Evolutionary conservation across 257 asterid species (phyloP).

Genomic region (Lycium ferocissimum): DNA sequence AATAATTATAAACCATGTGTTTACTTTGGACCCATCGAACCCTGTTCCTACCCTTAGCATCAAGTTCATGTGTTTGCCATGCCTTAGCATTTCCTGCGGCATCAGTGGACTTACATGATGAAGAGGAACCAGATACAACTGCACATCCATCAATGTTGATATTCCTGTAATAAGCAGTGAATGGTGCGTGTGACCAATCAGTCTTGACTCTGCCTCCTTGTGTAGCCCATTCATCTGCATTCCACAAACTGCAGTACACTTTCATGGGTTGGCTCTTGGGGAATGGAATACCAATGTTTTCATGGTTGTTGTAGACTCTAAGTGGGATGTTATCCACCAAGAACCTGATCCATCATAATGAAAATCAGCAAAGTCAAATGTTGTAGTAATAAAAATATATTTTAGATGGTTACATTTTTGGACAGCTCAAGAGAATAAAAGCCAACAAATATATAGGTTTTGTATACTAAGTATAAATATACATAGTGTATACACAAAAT

Average conservation of each 20-base stretch:
- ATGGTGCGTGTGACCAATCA: conserved; percentile 68
- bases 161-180: conserved; percentile 49
- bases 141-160: conserved; percentile 46
- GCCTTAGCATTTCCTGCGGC: conserved; percentile 32
- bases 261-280: conserved; percentile 64
- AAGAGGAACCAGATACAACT: conserved; percentile 30
- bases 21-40: conserved; percentile 50
- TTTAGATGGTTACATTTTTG: too few species aligned
- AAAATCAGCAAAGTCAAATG: background rate
- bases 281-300: conserved; percentile 49
- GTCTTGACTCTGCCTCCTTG: conserved; percentile 74
- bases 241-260: conserved; percentile 61
- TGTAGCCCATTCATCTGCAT: conserved; percentile 77
- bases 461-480: too few species aligned
- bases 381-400: too few species aligned
- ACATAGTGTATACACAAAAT: too few species aligned
- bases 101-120: conserved; percentile 31
- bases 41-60: conserved; percentile 46
- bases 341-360: conserved; percentile 40
- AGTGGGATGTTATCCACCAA: conserved; percentile 66
- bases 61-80: conserved; percentile 57
- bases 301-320: conserved; percentile 65
- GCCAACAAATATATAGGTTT: too few species aligned
- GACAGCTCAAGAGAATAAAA: too few species aligned
- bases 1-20: conserved; percentile 53